These are phyloP conservation scores for Zelonia costaricensis DNA, from an alignment of 208 protist species.

Conservation along the genomic window DNA sequence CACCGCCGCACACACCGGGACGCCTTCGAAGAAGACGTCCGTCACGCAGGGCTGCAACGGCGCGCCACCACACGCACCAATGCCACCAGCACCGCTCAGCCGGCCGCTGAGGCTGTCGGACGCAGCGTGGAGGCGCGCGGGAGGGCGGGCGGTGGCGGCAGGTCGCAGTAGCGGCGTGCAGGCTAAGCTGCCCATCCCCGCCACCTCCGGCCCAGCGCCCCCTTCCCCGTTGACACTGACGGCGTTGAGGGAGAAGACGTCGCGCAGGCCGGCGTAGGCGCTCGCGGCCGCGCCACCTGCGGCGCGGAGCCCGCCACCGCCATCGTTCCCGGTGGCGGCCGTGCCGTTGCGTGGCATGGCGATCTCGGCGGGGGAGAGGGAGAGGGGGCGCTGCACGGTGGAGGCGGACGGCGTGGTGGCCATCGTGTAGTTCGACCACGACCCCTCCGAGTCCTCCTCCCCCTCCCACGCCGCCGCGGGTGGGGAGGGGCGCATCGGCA, in stretches of 20 bases:
- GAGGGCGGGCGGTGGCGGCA: too few relatives aligned
- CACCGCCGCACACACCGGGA: neutral
- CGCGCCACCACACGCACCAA: neutral
- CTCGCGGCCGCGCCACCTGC: too few relatives aligned
- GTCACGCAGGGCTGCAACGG: neutral
- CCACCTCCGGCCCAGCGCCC: too few relatives aligned
- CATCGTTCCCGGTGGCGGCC: neutral
- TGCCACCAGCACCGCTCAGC: neutral
- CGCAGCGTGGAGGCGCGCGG: too few relatives aligned
- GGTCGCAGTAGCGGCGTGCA: too few relatives aligned
- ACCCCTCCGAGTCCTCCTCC: neutral
- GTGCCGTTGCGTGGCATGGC: neutral
- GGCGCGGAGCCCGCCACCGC: neutral
- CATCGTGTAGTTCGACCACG: slow-evolving; percentile 3
- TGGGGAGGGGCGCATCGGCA: neutral
- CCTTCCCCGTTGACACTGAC: too few relatives aligned
- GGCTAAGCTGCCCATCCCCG: too few relatives aligned
- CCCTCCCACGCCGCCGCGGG: neutral
- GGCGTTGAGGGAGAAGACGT: too few relatives aligned
- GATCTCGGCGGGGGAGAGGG: neutral
- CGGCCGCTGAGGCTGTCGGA: neutral
- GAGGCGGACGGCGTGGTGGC: neutral
- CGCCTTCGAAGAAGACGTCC: slow-evolving; percentile 12
- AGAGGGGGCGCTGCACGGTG: neutral
- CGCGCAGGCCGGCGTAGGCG: too few relatives aligned